phyloP scores from a whole-genome alignment of 805 yeast genomes.

The Candida ortonii region DNA sequence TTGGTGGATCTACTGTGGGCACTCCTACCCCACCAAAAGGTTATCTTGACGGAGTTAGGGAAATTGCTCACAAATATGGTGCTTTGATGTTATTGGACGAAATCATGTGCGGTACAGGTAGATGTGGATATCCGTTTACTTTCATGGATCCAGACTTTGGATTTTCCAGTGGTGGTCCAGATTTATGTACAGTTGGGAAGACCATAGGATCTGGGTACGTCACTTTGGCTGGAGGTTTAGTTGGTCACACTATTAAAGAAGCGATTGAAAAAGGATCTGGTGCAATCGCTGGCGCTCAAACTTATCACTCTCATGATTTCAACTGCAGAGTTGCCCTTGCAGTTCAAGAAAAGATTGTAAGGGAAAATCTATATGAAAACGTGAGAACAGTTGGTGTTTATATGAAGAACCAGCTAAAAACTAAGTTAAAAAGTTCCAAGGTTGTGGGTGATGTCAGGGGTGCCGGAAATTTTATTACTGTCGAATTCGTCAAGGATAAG shows the following conservation, averaged over 20 bases:
- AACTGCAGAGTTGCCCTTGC: constrained; percentile 46
- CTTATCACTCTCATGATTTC: constrained; percentile 49
- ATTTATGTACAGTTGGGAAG: constrained; percentile 49
- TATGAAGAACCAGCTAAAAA: constrained; percentile 33
- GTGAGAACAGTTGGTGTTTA: constrained; percentile 38
- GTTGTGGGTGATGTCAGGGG: constrained; percentile 48
- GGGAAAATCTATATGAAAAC: constrained; percentile 35
- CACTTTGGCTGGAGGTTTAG: constrained; percentile 47
- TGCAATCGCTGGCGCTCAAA: constrained; percentile 45
- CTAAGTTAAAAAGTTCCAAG: constrained; percentile 22
- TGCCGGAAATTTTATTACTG: constrained; percentile 48
- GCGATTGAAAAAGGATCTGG: constrained; percentile 41
- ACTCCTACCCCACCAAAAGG: constrained; percentile 44
- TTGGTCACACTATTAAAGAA: constrained; percentile 41
- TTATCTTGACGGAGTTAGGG: constrained; percentile 43
- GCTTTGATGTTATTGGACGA: constrained; percentile 92
- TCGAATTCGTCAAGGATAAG: constrained; percentile 44
- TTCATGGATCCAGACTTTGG: constrained; percentile 38
- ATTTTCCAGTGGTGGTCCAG: constrained; percentile 44
- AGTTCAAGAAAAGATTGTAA: constrained; percentile 42
- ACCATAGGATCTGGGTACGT: constrained; percentile 50
- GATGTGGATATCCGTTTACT: constrained; percentile 48
- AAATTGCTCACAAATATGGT: constrained; percentile 87
- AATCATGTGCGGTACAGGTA: constrained; percentile 66
- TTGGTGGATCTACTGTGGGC: constrained; percentile 45